Percentiles rank a stretch among this genome's conserved stretches.
These are phyloP conservation scores for Coemansia guatemalensis DNA, from an alignment of 192 early-diverging fungal genomes.

Conservation along the genomic window DNA sequence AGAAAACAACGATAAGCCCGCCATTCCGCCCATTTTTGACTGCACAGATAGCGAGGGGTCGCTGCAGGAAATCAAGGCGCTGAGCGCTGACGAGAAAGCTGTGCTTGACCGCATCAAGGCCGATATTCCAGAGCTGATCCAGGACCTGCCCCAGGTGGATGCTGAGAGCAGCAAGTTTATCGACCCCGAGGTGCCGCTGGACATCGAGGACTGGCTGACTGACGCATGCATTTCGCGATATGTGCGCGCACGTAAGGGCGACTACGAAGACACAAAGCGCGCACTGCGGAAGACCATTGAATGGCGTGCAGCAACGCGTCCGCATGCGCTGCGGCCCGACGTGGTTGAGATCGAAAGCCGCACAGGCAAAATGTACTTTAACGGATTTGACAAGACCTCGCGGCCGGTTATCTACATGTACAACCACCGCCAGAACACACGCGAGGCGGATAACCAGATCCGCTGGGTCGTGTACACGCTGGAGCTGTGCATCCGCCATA, in stretches of 20 bases:
- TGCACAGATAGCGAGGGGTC: slow-evolving; percentile 14
- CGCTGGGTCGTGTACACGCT: slow-evolving; percentile 80
- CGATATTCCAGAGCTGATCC: slow-evolving; percentile 45
- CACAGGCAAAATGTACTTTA: slow-evolving; percentile 82
- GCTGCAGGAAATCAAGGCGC: slow-evolving; percentile 37
- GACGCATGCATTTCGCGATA: slow-evolving; percentile 68
- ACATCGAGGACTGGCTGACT: slow-evolving; percentile 52
- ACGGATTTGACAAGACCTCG: slow-evolving; percentile 77
- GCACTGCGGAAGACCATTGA: slow-evolving; percentile 72
- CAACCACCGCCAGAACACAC: slow-evolving; percentile 79
- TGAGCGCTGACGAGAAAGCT: slow-evolving; percentile 34
- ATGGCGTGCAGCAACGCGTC: slow-evolving; percentile 76
- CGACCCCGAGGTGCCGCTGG: slow-evolving; percentile 38
- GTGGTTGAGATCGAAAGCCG: slow-evolving; percentile 73
- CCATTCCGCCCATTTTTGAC: slow-evolving; percentile 25
- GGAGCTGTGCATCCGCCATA: slow-evolving; percentile 70
- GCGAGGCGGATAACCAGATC: slow-evolving; percentile 69
- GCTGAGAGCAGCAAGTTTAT: slow-evolving; percentile 25
- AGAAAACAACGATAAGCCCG: slow-evolving; percentile 1
- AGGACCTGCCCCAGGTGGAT: slow-evolving; percentile 40
- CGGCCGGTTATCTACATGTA: slow-evolving; percentile 78
- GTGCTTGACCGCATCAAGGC: slow-evolving; percentile 40
- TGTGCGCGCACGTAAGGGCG: slow-evolving; percentile 71
- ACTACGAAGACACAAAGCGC: slow-evolving; percentile 60
- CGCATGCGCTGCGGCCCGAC: slow-evolving; percentile 67